These are phyloP conservation scores for Beauveria sp. DNA, from an alignment of 2,329 filamentous ascomycete species.

Conservation along the genomic window DNA sequence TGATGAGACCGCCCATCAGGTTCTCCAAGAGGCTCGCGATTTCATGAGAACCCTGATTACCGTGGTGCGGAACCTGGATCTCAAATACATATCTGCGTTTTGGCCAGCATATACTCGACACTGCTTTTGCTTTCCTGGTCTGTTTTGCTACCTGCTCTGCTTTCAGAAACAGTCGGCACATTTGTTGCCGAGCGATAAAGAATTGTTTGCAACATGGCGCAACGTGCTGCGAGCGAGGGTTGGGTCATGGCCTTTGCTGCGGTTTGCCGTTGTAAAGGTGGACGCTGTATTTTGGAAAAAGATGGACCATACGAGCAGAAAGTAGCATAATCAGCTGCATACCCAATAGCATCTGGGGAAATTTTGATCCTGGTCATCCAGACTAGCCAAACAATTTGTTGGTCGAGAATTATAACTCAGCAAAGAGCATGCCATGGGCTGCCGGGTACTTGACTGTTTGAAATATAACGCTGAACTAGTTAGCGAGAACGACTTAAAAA, in stretches of 20 bases:
- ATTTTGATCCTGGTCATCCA: too few species aligned
- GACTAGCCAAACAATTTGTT: too few species aligned
- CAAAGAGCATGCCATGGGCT: too few species aligned
- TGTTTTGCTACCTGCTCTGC: constrained; percentile 16
- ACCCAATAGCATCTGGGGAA: too few species aligned
- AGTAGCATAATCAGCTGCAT: neutral
- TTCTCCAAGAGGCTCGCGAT: constrained; percentile 15
- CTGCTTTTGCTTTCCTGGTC: constrained; percentile 15
- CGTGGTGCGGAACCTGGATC: constrained; percentile 14
- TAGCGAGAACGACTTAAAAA: too few species aligned
- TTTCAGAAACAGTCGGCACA: constrained; percentile 12
- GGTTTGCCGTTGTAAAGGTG: constrained; percentile 18
- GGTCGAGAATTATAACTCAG: too few species aligned
- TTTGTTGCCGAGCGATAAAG: constrained; percentile 7
- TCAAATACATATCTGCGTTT: constrained; percentile 15
- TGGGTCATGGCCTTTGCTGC: constrained; percentile 16
- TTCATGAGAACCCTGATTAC: constrained; percentile 14
- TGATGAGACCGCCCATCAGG: neutral
- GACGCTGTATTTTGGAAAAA: constrained; percentile 19
- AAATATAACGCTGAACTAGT: too few species aligned
- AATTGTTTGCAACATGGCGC: constrained; percentile 15
- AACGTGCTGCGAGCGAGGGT: constrained; percentile 16
- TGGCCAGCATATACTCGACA: constrained; percentile 17
- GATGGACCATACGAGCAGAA: neutral
- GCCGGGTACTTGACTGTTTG: too few species aligned